phyloP scores from a whole-genome alignment of 2,329 filamentous ascomycete species.

The Microdochium nivale region DNA sequence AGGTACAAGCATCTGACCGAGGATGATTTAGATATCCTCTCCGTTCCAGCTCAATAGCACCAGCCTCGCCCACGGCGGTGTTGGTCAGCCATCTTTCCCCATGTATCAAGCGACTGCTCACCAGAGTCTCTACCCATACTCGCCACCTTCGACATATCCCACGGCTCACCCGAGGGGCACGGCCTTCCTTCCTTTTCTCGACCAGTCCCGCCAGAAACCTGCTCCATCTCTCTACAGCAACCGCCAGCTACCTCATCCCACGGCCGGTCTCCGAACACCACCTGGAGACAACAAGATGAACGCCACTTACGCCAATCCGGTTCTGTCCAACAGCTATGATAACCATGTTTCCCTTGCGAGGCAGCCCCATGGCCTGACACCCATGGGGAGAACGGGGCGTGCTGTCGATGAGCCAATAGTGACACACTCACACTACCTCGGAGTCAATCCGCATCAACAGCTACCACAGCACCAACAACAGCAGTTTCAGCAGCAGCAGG shows the following conservation, averaged over 20 bases:
- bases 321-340: conserved; percentile 36
- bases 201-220: background rate
- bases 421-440: conserved; percentile 9
- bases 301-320: conserved; percentile 37
- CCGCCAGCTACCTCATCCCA: conserved; percentile 6
- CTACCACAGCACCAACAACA: conserved; percentile 18
- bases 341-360: conserved; percentile 30
- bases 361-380: conserved; percentile 25
- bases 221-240: background rate
- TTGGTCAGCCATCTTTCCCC: background rate
- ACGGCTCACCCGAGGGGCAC: background rate
- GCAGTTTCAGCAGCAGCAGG: conserved; percentile 1
- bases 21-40: background rate
- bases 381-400: conserved; percentile 21
- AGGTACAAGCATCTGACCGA: too few species aligned
- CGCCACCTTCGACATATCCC: background rate
- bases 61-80: background rate
- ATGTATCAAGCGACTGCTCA: background rate
- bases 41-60: background rate
- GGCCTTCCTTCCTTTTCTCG: background rate
- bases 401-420: conserved; percentile 22
- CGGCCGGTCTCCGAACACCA: conserved; percentile 38
- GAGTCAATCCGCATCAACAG: conserved; percentile 20
- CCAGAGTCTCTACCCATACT: background rate
- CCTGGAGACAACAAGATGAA: conserved; percentile 43